These are phyloP conservation scores for Imleria badia DNA, from an alignment of 768 basidiomycete genomes.

Conservation along the genomic window DNA sequence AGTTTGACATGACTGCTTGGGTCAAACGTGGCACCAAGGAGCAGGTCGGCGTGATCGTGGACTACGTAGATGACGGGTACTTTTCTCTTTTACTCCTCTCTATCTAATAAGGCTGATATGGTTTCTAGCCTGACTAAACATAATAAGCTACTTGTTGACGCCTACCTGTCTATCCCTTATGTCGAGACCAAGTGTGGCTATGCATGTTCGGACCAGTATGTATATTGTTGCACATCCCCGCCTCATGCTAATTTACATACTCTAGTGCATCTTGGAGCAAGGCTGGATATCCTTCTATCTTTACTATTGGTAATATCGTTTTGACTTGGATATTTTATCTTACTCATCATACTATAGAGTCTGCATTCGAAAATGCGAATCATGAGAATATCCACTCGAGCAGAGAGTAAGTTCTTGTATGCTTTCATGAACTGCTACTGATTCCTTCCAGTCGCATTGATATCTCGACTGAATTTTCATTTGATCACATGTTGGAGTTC, in stretches of 20 bases:
- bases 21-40: slow-evolving; percentile 79
- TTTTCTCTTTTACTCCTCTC: slow-evolving; percentile 30
- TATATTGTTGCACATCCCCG: slow-evolving; percentile 20
- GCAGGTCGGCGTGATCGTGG: slow-evolving; percentile 82
- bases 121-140: slow-evolving; percentile 67
- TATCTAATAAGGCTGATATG: slow-evolving; percentile 1
- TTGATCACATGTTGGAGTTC: slow-evolving; percentile 86
- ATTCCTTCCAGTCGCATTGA: slow-evolving; percentile 65
- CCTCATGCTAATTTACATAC: slow-evolving; percentile 20
- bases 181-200: slow-evolving; percentile 87
- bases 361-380: slow-evolving; percentile 74
- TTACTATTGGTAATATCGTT: slow-evolving; percentile 58
- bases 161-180: slow-evolving; percentile 83
- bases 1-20: slow-evolving; percentile 96
- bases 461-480: slow-evolving; percentile 85
- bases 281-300: slow-evolving; percentile 82
- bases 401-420: slow-evolving; percentile 63
- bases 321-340: background rate
- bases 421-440: slow-evolving; percentile 37
- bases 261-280: slow-evolving; percentile 75
- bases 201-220: slow-evolving; percentile 91
- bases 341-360: slow-evolving; percentile 41
- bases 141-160: slow-evolving; percentile 71
- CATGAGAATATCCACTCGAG: slow-evolving; percentile 71
- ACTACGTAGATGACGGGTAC: slow-evolving; percentile 70